Conservation (phyloP, 495 filamentous ascomycete genomes). For the Tuber aestivum region DNA sequence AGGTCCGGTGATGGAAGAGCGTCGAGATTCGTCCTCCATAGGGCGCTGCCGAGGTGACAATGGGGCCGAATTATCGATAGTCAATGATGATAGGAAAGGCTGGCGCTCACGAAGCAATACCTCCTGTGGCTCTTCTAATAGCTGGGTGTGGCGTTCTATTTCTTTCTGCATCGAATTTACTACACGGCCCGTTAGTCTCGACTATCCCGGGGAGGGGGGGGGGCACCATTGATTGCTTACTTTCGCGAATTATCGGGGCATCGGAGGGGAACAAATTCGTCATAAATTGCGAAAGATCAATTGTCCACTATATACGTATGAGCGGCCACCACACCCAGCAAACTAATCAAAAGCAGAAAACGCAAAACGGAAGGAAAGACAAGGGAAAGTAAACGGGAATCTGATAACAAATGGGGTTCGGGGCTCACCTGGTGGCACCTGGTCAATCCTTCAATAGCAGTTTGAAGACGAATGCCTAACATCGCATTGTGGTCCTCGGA, state of each 20-base stretch:
- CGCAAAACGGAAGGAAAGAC: slow-evolving; percentile 24
- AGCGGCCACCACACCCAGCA: slow-evolving; percentile 22
- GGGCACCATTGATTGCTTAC: slow-evolving; percentile 46
- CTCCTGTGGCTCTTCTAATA: slow-evolving; percentile 75
- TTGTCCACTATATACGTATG: slow-evolving; percentile 44
- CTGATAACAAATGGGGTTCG: slow-evolving; percentile 8
- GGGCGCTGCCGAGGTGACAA: slow-evolving; percentile 88
- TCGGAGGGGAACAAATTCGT: slow-evolving; percentile 45
- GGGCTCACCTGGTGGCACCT: slow-evolving; percentile 63
- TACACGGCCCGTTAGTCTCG: slow-evolving; percentile 44
- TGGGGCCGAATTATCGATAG: slow-evolving; percentile 62
- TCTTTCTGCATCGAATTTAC: slow-evolving; percentile 76
- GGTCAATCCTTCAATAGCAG: slow-evolving; percentile 71
- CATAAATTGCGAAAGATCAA: slow-evolving; percentile 44
- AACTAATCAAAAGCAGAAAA: slow-evolving; percentile 20
- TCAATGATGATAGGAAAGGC: slow-evolving; percentile 64
- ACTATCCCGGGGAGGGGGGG: neutral
- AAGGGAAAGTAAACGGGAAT: slow-evolving; percentile 10
- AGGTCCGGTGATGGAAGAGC: slow-evolving; percentile 50
- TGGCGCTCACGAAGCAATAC: slow-evolving; percentile 66
- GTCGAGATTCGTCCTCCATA: slow-evolving; percentile 78
- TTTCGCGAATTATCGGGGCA: slow-evolving; percentile 56
- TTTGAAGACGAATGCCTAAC: slow-evolving; percentile 72
- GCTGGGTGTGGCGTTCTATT: slow-evolving; percentile 75
- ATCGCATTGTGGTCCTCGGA: slow-evolving; percentile 77